Percentiles rank a stretch among this genome's conserved stretches.
Evolutionary conservation across 2,329 filamentous ascomycete species (phyloP).

Genomic region (Pyricularia sp.): DNA sequence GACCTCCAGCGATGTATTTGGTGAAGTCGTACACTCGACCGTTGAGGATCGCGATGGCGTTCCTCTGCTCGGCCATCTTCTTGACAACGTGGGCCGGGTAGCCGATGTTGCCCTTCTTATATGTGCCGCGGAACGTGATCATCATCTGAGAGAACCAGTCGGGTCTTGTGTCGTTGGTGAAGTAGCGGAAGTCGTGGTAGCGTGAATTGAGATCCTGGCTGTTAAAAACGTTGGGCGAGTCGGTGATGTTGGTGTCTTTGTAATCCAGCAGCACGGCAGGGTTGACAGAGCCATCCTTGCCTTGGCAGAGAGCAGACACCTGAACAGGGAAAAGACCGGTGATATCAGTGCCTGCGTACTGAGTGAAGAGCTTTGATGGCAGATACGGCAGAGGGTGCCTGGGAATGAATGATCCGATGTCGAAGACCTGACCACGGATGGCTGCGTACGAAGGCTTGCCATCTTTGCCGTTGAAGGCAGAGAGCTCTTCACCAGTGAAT

Average conservation of each 20-base stretch:
- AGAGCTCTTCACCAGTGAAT: constrained; percentile 69
- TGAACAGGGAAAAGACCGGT: constrained; percentile 87
- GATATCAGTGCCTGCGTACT: constrained; percentile 84
- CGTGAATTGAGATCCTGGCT: constrained; percentile 60
- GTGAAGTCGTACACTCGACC: constrained; percentile 83
- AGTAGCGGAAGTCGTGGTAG: constrained; percentile 91
- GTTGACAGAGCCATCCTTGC: constrained; percentile 55
- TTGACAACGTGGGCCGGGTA: constrained; percentile 72
- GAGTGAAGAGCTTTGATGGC: constrained; percentile 55
- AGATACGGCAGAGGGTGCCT: constrained; percentile 65
- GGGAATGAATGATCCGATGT: constrained; percentile 64
- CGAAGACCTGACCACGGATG: constrained; percentile 83
- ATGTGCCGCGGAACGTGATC: constrained; percentile 64
- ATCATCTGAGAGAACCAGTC: constrained; percentile 95
- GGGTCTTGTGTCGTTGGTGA: constrained; percentile 68
- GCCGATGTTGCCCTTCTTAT: constrained; percentile 79
- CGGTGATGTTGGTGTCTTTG: constrained; percentile 64
- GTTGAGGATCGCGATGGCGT: constrained; percentile 70
- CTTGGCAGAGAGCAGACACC: constrained; percentile 83
- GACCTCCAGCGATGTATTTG: constrained; percentile 68
- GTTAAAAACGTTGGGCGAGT: constrained; percentile 55
- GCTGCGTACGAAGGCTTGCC: constrained; percentile 58
- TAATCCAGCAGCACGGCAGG: constrained; percentile 78
- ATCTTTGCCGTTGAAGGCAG: constrained; percentile 62
- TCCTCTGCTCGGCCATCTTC: constrained; percentile 56